Base-by-base conservation (phyloP, 495 filamentous ascomycete species). In the Hypoxylon fuscum region DNA sequence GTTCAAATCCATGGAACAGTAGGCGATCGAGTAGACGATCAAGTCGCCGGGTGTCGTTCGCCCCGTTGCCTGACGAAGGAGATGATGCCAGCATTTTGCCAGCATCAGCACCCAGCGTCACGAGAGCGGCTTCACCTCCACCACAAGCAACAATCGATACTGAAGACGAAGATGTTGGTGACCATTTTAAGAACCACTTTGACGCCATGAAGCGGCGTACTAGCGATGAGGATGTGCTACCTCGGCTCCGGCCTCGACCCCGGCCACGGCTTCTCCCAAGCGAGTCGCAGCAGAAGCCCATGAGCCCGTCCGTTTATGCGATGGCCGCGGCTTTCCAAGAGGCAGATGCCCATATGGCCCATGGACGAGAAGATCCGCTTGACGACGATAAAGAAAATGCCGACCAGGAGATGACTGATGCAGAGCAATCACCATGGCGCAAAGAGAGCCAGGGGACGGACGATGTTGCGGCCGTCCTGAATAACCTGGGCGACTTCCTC, bases 401-500 rank as follows among this genome's bases (percentile, higher is more conserved):
- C n/a, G 62, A 53, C 23, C 45, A 46, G 9, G 44, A 65, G 34
- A 50, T 37, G 46, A 23, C 20, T 41, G 25, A 64, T 23, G 17
- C 32, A 10, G 47, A 45, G 25, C 25, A 27, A 8, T 27, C 25
- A 8, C 25, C 25, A 27, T 27, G 25, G 25, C 25, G 25, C 3
- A 27, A 27, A 27, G 25, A 27, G 25, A 27, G 25, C 8, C 25
- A 27, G 8, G 25, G 25, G 8, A 8, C 8, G 8, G 79, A 81
- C 37, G 74, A 79, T 41, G 79, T 81, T 15, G 72, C 64, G 0
- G 76, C 63, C 2, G 77, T 81, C 0, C 49, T 81, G 60, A 62
- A 74, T 9, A 76, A 81, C 50, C 44, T 81, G 11, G 68, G 72
- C 44, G 73, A 80, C 5, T 80, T 79, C 41, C 48, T 81, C 5